A percentile compares a stretch with the other conserved stretches of the same genome.
phyloP scores from a whole-genome alignment of 208 protist species.

The Crithidia acanthocephali region DNA sequence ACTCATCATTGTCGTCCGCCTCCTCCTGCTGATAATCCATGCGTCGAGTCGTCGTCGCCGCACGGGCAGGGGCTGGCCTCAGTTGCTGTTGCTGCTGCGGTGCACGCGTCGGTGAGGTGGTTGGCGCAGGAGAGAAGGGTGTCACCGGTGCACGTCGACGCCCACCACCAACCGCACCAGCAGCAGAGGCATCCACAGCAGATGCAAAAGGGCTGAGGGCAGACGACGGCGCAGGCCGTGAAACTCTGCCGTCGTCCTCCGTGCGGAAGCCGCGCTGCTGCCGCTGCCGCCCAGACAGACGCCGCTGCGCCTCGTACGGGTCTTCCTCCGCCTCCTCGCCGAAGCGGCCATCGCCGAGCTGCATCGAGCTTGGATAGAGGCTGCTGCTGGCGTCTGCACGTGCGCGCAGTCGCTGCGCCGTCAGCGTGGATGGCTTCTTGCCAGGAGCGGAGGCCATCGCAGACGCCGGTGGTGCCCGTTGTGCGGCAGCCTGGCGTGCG shows the following conservation, averaged over 20 bases:
- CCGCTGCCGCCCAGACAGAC: conserved; percentile 2
- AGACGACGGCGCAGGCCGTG: not conserved
- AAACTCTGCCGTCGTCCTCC: not conserved
- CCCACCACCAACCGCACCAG: not conserved
- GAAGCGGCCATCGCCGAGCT: not conserved
- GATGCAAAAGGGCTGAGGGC: not conserved
- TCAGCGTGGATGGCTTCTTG: too few species aligned
- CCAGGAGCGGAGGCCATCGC: too few species aligned
- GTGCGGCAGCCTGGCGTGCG: too few species aligned
- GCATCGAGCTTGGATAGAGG: not conserved
- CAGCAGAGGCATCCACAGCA: not conserved
- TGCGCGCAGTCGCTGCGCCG: too few species aligned
- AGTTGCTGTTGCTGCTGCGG: not conserved
- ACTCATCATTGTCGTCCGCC: conserved; percentile 5
- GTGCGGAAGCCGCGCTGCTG: conserved; percentile 3
- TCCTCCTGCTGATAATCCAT: not conserved
- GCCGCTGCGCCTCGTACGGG: conserved; percentile 7
- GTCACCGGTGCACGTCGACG: conserved; percentile 9
- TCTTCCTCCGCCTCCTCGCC: too few species aligned
- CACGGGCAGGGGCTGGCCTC: not conserved
- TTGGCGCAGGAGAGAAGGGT: not conserved
- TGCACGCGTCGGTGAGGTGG: not conserved
- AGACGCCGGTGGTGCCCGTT: too few species aligned
- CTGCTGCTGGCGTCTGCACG: too few species aligned
- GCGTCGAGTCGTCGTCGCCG: not conserved